Base-by-base conservation (phyloP, 2,329 filamentous ascomycete species). In the Arthroderma sp. region DNA sequence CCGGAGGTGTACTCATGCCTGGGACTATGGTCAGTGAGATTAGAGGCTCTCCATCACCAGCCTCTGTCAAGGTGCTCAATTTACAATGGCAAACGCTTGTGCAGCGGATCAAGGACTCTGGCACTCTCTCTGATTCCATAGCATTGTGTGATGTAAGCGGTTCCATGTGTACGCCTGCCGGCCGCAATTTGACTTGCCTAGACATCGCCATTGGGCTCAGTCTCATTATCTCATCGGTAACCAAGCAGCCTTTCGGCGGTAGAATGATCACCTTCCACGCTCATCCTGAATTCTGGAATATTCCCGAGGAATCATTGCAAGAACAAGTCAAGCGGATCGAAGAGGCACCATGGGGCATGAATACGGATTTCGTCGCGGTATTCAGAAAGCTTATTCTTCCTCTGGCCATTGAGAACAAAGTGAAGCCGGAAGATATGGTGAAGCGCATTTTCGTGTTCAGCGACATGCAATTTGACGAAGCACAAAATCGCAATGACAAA, bases 381-480 rank as follows among this genome's bases (percentile, higher is more conserved):
- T 79, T 80, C 46, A 66, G 70, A 42, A 42, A 66, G 0, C 58
- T 77, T 1, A 69, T 79, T 39, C 66, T 79, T 0, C 73, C 73
- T 2, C 68, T 75, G 63, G 75, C 75, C 0, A 43, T 70, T 5
- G 38, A 63, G 39, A 65, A 75, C 50, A 66, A 72, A 7, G 52
- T 79, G 31, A 66, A 62, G 50, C 68, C 64, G 34, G 71, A 76
- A 44, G 68, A 79, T 34, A 79, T 80, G 74, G 68, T 78, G 10
- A 77, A 77, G 60, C 70, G 72, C 3, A 55, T 80, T 10, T 78
- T 80, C 52, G 70, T 79, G 31, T 78, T 79, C 52, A 71, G 64
- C 38, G 75, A 78, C 54, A 78, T 79, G 75, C 73, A 78, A 38
- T 79, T 80, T 53, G 57, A 79, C 49, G 0, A 46, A 0, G 68